phyloP scores from a whole-genome alignment of 345 rosid genomes.

The Eucalyptus guilfoylei region DNA sequence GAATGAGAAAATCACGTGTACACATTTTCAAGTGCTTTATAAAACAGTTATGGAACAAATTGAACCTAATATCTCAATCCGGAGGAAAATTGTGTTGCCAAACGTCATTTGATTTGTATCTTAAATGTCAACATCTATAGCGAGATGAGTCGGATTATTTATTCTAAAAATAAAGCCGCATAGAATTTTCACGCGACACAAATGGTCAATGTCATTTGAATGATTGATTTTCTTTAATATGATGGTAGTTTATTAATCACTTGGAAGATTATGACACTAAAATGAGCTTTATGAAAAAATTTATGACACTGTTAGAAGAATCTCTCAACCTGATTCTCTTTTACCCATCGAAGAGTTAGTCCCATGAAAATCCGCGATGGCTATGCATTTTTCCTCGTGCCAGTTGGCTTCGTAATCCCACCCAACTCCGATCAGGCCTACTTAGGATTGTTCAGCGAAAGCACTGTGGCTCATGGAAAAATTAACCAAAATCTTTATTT shows the following conservation, averaged over 20 bases:
- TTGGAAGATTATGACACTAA: not conserved
- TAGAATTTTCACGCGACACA: not conserved
- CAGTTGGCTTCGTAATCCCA: not conserved
- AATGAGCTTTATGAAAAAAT: accelerated
- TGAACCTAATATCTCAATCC: not conserved
- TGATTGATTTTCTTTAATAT: too few species aligned
- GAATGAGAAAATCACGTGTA: not conserved
- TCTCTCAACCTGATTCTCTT: not conserved
- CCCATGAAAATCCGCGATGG: not conserved
- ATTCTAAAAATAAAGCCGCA: not conserved
- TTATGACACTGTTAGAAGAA: not conserved
- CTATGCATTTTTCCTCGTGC: not conserved
- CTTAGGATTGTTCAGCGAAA: not conserved
- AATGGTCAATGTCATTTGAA: not conserved
- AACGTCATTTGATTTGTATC: not conserved
- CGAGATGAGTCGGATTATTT: not conserved
- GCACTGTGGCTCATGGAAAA: not conserved
- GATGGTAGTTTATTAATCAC: not conserved
- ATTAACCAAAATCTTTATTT: not conserved
- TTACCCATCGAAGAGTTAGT: not conserved
- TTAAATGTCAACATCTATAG: not conserved
- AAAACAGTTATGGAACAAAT: not conserved
- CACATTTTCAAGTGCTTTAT: not conserved
- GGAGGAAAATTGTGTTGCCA: not conserved
- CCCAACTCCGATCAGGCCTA: not conserved